A percentile compares a stretch with the other conserved stretches of the same genome.
Evolutionary conservation across 2,329 filamentous ascomycete genomes (phyloP).

Genomic region (Parastagonospora avenae): DNA sequence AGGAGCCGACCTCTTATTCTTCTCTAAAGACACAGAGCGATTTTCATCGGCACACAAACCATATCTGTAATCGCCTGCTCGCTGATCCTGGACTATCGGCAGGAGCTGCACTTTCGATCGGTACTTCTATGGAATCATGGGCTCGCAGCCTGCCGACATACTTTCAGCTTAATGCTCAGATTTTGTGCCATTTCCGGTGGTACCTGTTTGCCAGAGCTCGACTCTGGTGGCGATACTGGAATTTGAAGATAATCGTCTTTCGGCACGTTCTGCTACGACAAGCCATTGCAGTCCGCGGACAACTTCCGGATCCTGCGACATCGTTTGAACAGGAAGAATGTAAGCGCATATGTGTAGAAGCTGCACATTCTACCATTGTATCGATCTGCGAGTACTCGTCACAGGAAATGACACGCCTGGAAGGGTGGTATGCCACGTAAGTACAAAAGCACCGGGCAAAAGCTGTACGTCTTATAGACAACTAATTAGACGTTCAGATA

Average conservation of each 20-base stretch:
- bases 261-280: constrained; percentile 28
- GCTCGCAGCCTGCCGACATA: constrained; percentile 20
- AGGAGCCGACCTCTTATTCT: constrained; percentile 27
- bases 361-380: constrained; percentile 29
- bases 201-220: constrained; percentile 28
- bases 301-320: constrained; percentile 22
- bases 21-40: constrained; percentile 26
- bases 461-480: too few species aligned
- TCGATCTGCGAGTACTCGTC: constrained; percentile 29
- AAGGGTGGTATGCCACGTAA: constrained; percentile 36
- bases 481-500: constrained; percentile 15
- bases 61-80: constrained; percentile 28
- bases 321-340: constrained; percentile 28
- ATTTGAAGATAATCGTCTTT: constrained; percentile 32
- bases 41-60: constrained; percentile 30
- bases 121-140: constrained; percentile 24
- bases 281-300: constrained; percentile 27
- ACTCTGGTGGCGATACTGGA: constrained; percentile 34
- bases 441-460: background rate
- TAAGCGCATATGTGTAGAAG: constrained; percentile 28
- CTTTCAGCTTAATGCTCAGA: constrained; percentile 16
- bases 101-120: constrained; percentile 26
- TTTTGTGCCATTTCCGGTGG: constrained; percentile 17
- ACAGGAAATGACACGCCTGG: constrained; percentile 23
- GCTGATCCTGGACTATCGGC: constrained; percentile 32